Conservation (phyloP, 768 basidiomycete genomes). For the Tremella mesenterica region DNA sequence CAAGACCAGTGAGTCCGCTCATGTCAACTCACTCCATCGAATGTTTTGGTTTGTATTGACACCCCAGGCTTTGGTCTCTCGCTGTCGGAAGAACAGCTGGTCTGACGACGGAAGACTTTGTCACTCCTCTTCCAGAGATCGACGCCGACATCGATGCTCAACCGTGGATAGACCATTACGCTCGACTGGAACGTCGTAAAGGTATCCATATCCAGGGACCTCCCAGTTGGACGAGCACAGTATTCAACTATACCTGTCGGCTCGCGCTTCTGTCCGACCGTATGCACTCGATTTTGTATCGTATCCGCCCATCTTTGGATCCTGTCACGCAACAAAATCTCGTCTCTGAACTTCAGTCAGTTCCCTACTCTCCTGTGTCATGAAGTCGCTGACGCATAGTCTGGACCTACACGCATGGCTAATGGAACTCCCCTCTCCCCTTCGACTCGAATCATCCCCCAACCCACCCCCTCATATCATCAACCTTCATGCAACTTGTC, state of each 20-base stretch:
- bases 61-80: conserved; percentile 16
- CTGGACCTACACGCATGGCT: conserved; percentile 1
- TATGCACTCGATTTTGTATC: not conserved
- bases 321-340: not conserved
- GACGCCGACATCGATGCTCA: conserved; percentile 2
- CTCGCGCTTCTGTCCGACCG: conserved; percentile 3
- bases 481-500: conserved; percentile 1
- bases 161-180: not conserved
- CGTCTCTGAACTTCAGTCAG: not conserved
- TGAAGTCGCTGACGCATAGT: not conserved
- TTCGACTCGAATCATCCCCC: conserved; percentile 1
- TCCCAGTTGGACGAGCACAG: conserved; percentile 3
- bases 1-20: conserved; percentile 27
- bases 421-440: conserved; percentile 2
- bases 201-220: not conserved
- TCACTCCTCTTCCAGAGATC: conserved; percentile 2
- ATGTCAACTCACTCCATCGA: not conserved
- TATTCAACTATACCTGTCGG: not conserved
- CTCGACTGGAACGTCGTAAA: not conserved
- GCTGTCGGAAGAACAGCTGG: conserved; percentile 17
- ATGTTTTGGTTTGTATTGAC: not conserved
- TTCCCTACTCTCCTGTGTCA: not conserved
- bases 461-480: conserved; percentile 2
- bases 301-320: not conserved
- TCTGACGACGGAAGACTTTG: conserved; percentile 1